Base-by-base conservation (phyloP, 768 basidiomycete genomes). In the Cyclocybe aegerita region DNA sequence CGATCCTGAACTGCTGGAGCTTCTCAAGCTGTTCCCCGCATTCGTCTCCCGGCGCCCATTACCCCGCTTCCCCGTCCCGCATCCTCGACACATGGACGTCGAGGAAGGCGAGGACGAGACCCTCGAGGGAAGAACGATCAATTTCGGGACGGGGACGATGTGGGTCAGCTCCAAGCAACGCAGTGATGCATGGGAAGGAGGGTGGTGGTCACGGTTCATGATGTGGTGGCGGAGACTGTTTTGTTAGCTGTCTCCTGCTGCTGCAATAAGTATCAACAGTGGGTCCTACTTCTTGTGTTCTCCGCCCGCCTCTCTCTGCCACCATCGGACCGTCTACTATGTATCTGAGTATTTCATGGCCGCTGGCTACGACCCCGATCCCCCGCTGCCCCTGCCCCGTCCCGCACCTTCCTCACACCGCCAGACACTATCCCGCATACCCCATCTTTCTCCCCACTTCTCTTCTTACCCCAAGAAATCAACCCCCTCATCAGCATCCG, bases 81-180 rank as follows among this genome's bases (percentile, higher is more conserved):
- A 60, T 56, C 50, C 67, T 52, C 74, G 76, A 37, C 69, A 64
- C 40, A 56, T 71, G 30, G 90, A 91, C 62, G 69, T 88, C 32
- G 90, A 91, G 65, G 86, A 86, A 62, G 88, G 82, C 17, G 80
- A 80, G 48, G 80, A 81, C 43, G 76, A 79, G 40, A 70, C 74
- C 34, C 70, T 65, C 12, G 81, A 82, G 56, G 75, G 73, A 53
- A 79, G 78, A 48, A 78, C 78, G 33, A 77, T 93, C 50, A 79
- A 77, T 30, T 82, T 83, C 64, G 92, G 92, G 14, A 93, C 92
- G n/a, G 92, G 92, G 7, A 73, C 77, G 41, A 86, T 95, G 80
- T 90, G 88, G 85, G 69, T 90, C 29, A 84, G 89, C 48, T 62
- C 75, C 15, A 81, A 78, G 59, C 62, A 68, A 39, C 83, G 93